Percentiles rank a stretch among this genome's conserved stretches.
These are phyloP conservation scores for Cladosporium sp. DNA, from an alignment of 2,329 filamentous ascomycete species.

Conservation along the genomic window DNA sequence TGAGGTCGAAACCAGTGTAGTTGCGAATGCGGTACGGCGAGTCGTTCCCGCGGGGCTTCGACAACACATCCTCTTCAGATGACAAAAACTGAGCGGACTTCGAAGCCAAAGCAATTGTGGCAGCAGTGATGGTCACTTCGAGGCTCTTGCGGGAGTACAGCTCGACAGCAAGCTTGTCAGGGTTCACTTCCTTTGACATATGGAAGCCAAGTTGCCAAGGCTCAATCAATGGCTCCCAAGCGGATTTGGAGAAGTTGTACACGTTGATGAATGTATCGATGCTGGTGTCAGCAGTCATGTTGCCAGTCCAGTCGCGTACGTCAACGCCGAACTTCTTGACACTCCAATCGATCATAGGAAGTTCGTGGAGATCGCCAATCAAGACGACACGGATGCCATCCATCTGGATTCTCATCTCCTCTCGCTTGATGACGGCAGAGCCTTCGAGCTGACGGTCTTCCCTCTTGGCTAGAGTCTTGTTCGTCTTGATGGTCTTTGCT, in stretches of 20 bases:
- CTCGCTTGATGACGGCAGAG: slow-evolving; percentile 57
- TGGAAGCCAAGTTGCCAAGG: slow-evolving; percentile 95
- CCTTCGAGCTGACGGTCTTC: slow-evolving; percentile 38
- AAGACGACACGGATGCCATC: slow-evolving; percentile 88
- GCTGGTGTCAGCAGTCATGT: slow-evolving; percentile 79
- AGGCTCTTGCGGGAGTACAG: slow-evolving; percentile 84
- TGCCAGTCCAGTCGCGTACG: slow-evolving; percentile 86
- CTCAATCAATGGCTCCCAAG: slow-evolving; percentile 94
- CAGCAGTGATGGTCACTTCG: slow-evolving; percentile 87
- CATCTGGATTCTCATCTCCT: slow-evolving; percentile 79
- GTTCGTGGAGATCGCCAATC: slow-evolving; percentile 91
- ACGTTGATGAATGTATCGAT: slow-evolving; percentile 94
- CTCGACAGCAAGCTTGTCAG: slow-evolving; percentile 75
- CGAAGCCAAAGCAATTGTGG: slow-evolving; percentile 85
- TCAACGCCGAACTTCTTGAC: slow-evolving; percentile 83
- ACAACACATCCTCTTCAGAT: slow-evolving; percentile 83
- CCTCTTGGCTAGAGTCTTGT: slow-evolving; percentile 50
- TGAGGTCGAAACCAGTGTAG: slow-evolving; percentile 87
- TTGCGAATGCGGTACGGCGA: slow-evolving; percentile 92
- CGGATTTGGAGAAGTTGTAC: slow-evolving; percentile 98
- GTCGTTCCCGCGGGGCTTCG: slow-evolving; percentile 86
- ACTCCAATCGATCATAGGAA: slow-evolving; percentile 90
- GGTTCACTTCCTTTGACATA: slow-evolving; percentile 70
- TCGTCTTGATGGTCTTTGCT: slow-evolving; percentile 43
- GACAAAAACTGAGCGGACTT: slow-evolving; percentile 90